These are phyloP conservation scores for Skeletonema menzelii DNA, from an alignment of 108 stramenopile species.

Conservation along the genomic window DNA sequence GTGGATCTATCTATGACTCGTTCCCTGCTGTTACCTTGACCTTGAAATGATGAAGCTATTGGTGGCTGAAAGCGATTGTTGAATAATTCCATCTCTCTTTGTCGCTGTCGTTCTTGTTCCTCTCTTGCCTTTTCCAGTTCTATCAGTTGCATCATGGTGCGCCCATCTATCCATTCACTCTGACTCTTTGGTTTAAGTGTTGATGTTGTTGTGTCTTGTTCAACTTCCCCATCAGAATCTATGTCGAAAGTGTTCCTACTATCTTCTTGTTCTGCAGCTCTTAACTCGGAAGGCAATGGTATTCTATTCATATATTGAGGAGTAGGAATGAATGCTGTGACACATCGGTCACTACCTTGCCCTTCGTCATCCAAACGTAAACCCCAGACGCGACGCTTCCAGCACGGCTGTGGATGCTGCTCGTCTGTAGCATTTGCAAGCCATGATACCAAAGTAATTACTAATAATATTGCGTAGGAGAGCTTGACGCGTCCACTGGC, in stretches of 20 bases:
- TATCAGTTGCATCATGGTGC: slow-evolving; percentile 14
- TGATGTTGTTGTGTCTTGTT: background rate
- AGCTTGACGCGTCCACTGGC: background rate
- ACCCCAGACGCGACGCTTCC: background rate
- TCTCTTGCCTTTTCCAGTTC: background rate
- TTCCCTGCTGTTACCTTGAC: background rate
- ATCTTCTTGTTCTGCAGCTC: background rate
- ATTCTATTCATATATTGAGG: background rate
- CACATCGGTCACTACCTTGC: background rate
- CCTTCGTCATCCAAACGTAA: background rate
- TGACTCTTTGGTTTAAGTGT: background rate
- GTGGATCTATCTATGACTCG: background rate
- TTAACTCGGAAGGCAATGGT: background rate
- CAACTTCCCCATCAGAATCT: background rate
- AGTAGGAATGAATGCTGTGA: background rate
- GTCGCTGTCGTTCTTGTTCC: background rate
- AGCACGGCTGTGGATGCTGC: background rate
- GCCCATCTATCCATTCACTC: slow-evolving; percentile 19
- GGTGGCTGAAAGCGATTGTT: background rate
- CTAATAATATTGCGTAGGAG: background rate
- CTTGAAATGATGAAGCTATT: background rate
- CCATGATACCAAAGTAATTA: background rate
- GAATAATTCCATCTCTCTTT: background rate
- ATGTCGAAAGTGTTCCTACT: no score
- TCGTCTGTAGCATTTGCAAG: background rate